Evolutionary conservation across 345 rosid species (phyloP), one percentile per base, ranked within the genome.

Genomic region (Trapa bicornis): DNA sequence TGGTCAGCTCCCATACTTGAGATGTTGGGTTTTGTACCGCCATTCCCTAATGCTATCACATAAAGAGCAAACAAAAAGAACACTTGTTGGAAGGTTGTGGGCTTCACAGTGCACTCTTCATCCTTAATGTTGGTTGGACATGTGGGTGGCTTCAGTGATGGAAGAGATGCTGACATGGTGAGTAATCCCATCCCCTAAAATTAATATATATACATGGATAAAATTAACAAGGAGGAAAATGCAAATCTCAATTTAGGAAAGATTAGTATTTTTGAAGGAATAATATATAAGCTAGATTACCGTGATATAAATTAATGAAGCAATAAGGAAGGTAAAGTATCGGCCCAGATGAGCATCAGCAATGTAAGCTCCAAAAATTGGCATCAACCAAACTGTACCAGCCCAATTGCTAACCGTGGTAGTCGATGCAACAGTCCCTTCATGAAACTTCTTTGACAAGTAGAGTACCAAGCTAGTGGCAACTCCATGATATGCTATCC

Each of bases 1-100:
- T 85, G 89, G 72, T 87, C 86, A 1, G 93, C 93, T 0, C 93
- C 89, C 81, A 87, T 76, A 11, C 89, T 85, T 1, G 89, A 85
- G 14, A 87, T 85, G 70, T 85, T 87, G 0, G 89, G 85, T 52
- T 87, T 87, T 66, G 89, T 85, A 15, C 88, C 89, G 0, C 89
- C 93, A 0, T 83, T 79, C 5, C 89, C 89, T 0, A 69, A 4
- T 7, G 86, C 86, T 0, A 85, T 71, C 6, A 62, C 69, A 74
- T 87, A 85, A 0, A 83, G 64, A 12, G 87, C 89, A 61, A 53
- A 33, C 7, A 72, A 87, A 74, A 83, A 84, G 10, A 86, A 56
- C 2, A 76, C 82, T 47, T 38, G 61, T 41, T 82, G 85, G 8
- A 84, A 64, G 37, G 42, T 0, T 0, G 86, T 80, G 41, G 80